phyloP scores from a whole-genome alignment of 306 rosid genomes.

The Medicago arabica region DNA sequence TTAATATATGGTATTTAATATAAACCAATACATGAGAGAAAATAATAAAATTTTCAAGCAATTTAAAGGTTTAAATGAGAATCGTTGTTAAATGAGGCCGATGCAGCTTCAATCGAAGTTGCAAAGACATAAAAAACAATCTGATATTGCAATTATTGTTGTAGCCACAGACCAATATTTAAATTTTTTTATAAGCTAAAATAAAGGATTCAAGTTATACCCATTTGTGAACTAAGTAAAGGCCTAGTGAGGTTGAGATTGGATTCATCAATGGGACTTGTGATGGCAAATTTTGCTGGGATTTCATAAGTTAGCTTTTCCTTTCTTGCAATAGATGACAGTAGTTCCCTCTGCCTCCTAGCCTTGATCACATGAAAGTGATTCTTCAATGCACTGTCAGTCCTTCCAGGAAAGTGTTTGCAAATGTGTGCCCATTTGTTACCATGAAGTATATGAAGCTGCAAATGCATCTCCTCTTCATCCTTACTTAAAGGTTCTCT shows the following conservation, averaged over 20 bases:
- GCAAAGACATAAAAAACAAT: too few species aligned
- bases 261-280: slow-evolving; percentile 61
- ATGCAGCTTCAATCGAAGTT: neutral
- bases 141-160: too few species aligned
- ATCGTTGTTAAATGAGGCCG: too few species aligned
- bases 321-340: slow-evolving; percentile 45
- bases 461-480: slow-evolving; percentile 69
- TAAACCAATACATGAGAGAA: neutral
- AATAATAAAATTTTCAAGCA: neutral
- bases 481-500: slow-evolving; percentile 60
- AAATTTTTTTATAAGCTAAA: too few species aligned
- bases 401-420: slow-evolving; percentile 76
- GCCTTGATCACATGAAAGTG: slow-evolving; percentile 90
- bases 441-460: slow-evolving; percentile 63
- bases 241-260: slow-evolving; percentile 51
- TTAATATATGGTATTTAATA: too few species aligned
- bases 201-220: slow-evolving; percentile 35
- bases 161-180: too few species aligned
- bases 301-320: slow-evolving; percentile 39
- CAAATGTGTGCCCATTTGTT: slow-evolving; percentile 88
- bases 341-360: slow-evolving; percentile 58
- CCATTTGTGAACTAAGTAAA: slow-evolving; percentile 40
- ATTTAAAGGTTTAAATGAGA: neutral
- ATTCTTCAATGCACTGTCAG: slow-evolving; percentile 86
- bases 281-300: neutral